Base-by-base conservation (phyloP, 495 filamentous ascomycete genomes). In the Diplogelasinospora grovesii region DNA sequence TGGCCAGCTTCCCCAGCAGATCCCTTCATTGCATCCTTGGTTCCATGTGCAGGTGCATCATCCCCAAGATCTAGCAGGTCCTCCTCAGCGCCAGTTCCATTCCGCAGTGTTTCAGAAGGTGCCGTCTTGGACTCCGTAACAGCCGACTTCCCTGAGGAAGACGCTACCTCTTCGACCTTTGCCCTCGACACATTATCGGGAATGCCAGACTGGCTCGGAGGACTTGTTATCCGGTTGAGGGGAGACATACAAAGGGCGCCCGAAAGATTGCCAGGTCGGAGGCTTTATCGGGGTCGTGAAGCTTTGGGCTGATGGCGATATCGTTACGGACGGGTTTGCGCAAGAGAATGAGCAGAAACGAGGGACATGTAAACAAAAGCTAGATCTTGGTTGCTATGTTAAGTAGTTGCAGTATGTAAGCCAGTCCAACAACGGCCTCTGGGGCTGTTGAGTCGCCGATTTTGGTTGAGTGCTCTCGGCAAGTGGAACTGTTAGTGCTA, bases 191-290 rank as follows among this genome's bases (percentile, higher is more conserved):
- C 49, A 50, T 57, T 35, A 27, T 41, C 18, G 22, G 31, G 13
- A 33, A 14, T 24, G 46, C 49, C 56, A 32, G 50, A 34, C 21
- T 41, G 48, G 53, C 48, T 49, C 30, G 45, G 25, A 22, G 49
- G 25, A 23, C 32, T 45, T 30, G 33, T 34, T 25, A 45, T 36
- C 35, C 54, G 45, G 46, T 43, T 37, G 43, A 49, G 51, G 43
- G 54, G 49, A 59, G 59, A 62, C 59, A 62, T 62, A 44, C 56
- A n/a, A 62, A 56, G 32, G 37, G 32, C 28, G 5, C 31, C 19
- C 31, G 29, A 28, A 35, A n/a, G 27, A 33, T 6, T 18, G 27
- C 20, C 16, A 21, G 20, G 40, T 37, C 24, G 15, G 27, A 37
- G 38, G 23, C 8, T 33, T 38, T 8, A 21, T 21, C 25, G 15